These are phyloP conservation scores for Ceratobasidium sp. DNA, from an alignment of 1,284 basidiomycete species.

Conservation along the genomic window DNA sequence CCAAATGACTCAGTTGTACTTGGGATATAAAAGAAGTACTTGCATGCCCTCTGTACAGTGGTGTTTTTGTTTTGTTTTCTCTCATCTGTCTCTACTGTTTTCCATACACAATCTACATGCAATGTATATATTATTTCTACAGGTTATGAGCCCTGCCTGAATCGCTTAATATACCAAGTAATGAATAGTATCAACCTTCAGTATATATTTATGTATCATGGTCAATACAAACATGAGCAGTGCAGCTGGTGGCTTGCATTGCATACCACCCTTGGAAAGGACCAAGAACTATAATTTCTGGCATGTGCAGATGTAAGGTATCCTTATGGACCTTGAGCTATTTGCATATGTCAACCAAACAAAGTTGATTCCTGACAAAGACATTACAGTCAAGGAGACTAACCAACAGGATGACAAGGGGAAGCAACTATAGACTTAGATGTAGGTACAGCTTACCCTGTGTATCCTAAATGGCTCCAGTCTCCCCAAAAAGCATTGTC, in stretches of 20 bases:
- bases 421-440: neutral
- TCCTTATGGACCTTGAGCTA: slow-evolving; percentile 10
- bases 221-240: neutral
- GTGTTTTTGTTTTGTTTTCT: no score
- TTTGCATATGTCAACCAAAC: neutral
- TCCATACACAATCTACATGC: no score
- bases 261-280: neutral
- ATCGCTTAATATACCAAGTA: neutral
- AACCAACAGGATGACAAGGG: neutral
- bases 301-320: slow-evolving; percentile 10
- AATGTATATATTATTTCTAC: neutral
- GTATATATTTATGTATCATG: neutral
- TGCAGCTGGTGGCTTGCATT: neutral
- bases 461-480: neutral
- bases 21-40: no score
- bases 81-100: no score
- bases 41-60: no score
- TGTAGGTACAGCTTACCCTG: neutral
- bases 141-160: neutral
- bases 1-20: no score
- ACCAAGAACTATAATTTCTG: slow-evolving; percentile 20
- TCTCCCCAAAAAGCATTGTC: neutral
- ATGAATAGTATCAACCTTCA: neutral
- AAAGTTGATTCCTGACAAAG: neutral
- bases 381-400: neutral